Percentiles rank a stretch among this genome's conserved stretches.
phyloP scores from a whole-genome alignment of 306 rosid species.

The Alnus glutinosa region DNA sequence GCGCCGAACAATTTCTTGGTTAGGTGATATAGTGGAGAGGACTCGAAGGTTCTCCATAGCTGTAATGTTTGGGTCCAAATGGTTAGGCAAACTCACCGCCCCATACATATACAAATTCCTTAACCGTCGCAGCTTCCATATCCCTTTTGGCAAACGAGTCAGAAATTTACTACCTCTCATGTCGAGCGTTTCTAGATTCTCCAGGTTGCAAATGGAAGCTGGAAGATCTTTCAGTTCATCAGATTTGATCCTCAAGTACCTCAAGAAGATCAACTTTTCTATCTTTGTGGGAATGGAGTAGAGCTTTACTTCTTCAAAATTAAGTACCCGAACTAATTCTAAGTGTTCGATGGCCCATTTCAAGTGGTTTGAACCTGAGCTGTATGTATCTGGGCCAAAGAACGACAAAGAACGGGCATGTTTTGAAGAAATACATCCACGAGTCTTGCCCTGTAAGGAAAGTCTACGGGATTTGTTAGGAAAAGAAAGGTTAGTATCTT shows the following conservation, averaged over 20 bases:
- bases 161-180: not conserved
- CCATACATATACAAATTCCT: not conserved
- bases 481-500: not conserved
- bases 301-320: not conserved
- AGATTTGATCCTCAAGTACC: not conserved
- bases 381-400: not conserved
- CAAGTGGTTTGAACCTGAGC: not conserved
- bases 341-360: not conserved
- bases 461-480: not conserved
- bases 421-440: too few species aligned
- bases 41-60: not conserved
- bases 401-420: not conserved
- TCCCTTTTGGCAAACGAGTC: not conserved
- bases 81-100: not conserved
- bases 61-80: too few species aligned
- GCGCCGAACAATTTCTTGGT: too few species aligned
- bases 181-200: not conserved
- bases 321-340: not conserved
- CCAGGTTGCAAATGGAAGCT: not conserved
- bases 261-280: not conserved
- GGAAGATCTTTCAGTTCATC: not conserved
- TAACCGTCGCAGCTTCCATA: not conserved
- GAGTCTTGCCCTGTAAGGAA: not conserved
- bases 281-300: not conserved
- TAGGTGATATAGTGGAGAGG: not conserved